Conservation (phyloP, 2,329 filamentous ascomycete genomes). For the Pseudopyricularia cyperi region DNA sequence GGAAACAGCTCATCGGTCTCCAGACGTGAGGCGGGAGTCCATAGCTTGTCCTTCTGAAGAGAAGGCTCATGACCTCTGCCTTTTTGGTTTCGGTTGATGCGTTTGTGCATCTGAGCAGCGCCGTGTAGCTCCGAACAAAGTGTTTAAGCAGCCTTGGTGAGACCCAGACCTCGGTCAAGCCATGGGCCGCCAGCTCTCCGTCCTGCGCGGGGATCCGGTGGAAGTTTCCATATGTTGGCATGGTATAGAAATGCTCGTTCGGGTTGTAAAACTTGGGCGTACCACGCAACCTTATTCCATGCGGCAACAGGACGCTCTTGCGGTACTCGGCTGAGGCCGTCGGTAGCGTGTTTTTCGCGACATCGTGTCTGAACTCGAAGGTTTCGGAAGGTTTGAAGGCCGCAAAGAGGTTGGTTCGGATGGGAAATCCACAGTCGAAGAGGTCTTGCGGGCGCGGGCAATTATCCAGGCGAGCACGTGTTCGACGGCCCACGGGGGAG, state of each 20-base stretch:
- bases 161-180: background rate
- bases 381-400: background rate
- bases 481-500: background rate
- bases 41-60: background rate
- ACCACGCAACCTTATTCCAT: background rate
- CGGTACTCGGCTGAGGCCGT: background rate
- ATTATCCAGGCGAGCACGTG: background rate
- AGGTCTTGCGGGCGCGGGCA: background rate
- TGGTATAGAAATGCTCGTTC: background rate
- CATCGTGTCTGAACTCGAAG: background rate
- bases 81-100: background rate
- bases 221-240: background rate
- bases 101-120: background rate
- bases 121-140: background rate
- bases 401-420: background rate
- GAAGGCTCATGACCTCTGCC: background rate
- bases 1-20: background rate
- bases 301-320: background rate
- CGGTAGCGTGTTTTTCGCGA: background rate
- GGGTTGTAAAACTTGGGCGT: background rate
- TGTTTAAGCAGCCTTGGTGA: background rate
- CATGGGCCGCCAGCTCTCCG: background rate
- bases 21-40: background rate
- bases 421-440: background rate
- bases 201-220: background rate